phyloP scores from a whole-genome alignment of 2,329 filamentous ascomycete genomes.

The Neopestalotiopsis clavispora region DNA sequence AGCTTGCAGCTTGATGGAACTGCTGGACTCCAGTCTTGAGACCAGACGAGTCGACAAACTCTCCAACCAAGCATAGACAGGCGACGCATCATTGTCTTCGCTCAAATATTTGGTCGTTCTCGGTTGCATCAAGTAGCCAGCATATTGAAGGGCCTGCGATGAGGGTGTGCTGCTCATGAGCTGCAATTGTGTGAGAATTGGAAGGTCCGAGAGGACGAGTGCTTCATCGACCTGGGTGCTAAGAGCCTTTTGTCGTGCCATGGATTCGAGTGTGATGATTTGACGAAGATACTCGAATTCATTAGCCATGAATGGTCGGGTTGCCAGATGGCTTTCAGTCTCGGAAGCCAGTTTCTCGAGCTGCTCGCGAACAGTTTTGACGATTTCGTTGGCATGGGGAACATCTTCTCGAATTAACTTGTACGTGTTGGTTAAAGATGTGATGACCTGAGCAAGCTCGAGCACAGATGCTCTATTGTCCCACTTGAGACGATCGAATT shows the following conservation, averaged over 20 bases:
- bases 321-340: constrained; percentile 41
- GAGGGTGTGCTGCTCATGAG: constrained; percentile 42
- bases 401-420: constrained; percentile 54
- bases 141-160: constrained; percentile 48
- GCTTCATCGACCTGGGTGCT: constrained; percentile 40
- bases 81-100: constrained; percentile 5
- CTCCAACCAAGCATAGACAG: constrained; percentile 50
- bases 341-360: constrained; percentile 48
- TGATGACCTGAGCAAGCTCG: constrained; percentile 58
- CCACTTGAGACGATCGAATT: constrained; percentile 68
- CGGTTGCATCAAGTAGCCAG: constrained; percentile 50
- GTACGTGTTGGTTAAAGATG: constrained; percentile 61
- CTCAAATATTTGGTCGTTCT: constrained; percentile 20
- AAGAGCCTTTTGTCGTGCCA: constrained; percentile 28
- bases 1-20: constrained; percentile 61
- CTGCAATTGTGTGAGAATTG: constrained; percentile 49
- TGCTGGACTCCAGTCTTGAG: constrained; percentile 55
- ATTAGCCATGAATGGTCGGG: constrained; percentile 51
- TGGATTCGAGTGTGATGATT: constrained; percentile 47
- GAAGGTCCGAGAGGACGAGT: constrained; percentile 52
- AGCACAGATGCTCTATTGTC: constrained; percentile 55
- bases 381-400: constrained; percentile 49
- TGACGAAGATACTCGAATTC: constrained; percentile 65
- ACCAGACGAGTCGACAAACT: constrained; percentile 58
- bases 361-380: constrained; percentile 54